Base-by-base conservation (phyloP, 352 stramenopile species). In the Phytophthora podocarpi region DNA sequence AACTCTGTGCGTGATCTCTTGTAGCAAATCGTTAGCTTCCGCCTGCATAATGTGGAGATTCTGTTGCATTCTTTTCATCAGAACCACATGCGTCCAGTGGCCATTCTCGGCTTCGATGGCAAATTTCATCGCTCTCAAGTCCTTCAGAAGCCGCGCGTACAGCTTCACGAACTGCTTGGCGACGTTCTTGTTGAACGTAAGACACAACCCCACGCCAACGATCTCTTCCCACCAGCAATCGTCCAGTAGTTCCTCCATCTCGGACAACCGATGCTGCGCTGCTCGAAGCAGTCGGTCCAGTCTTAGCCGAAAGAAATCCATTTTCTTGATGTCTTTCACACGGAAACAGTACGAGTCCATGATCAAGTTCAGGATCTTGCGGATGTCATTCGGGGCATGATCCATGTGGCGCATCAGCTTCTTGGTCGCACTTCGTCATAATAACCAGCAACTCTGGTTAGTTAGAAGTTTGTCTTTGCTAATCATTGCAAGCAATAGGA, bases 351-450 rank as follows among this genome's bases (percentile, higher is more conserved):
- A 91, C 15, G 82, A 71, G 46, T 91, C 82, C 36, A 91, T 80
- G 48, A 91, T 87, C 20, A 92, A 63, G 54, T 92, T 90, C 16
- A 90, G 70, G n/a, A 90, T 81, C 58, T 92, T 82, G n/a, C 76
- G 70, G 12, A 89, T 76, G 27, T 89, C 80, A 13, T 67, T 63
- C 13, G 76, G 69, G 9, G 80, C 76, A 24, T 80, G 60, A 7
- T 58, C 55, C 53, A 85, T 81, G 24, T 87, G 60, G 1, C 54
- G 47, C 41, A 77, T 71, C 4, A 92, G 47, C 21, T 85, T 67
- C 8, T 67, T 69, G 21, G 85, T 92, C 4, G 80, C 83, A 39
- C 77, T 86, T n/a, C n/a, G n/a, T n/a, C n/a, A n/a, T n/a, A n/a
- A 41, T 10, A 10, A 55, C 2, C 18, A 28, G 16, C 15, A 52